These are phyloP conservation scores for Arabis alpina DNA, from an alignment of 345 rosid species.

Conservation along the genomic window DNA sequence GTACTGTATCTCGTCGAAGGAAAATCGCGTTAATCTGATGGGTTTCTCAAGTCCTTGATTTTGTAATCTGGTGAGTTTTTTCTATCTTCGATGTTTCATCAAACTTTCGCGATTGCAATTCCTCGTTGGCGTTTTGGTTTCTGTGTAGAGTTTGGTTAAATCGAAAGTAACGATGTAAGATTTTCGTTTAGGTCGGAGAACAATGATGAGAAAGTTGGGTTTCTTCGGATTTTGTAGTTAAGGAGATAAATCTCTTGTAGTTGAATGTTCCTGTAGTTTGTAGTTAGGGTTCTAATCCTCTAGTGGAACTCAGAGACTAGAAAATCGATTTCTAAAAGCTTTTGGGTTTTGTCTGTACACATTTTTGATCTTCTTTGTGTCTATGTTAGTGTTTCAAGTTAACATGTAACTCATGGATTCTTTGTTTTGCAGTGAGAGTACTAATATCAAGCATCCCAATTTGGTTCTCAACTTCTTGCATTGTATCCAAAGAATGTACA, in stretches of 20 bases:
- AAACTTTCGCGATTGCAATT: slow-evolving; percentile 16
- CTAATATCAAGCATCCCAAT: background rate
- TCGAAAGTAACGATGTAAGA: background rate
- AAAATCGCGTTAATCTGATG: background rate
- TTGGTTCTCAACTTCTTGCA: background rate
- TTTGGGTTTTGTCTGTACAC: background rate
- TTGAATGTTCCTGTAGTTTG: background rate
- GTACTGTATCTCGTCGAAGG: background rate
- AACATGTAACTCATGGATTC: background rate
- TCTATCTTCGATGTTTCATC: background rate
- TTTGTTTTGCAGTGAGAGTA: background rate
- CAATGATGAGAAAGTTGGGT: background rate
- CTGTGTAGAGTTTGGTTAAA: background rate
- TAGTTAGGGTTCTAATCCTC: background rate
- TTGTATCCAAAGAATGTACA: slow-evolving; percentile 13
- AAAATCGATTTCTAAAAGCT: slow-evolving; percentile 5
- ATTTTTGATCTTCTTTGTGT: background rate
- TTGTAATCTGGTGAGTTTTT: slow-evolving; percentile 13
- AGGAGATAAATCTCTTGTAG: background rate
- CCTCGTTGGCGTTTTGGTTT: background rate
- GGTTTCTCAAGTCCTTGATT: background rate
- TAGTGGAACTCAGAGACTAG: background rate
- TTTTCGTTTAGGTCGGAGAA: slow-evolving; percentile 14
- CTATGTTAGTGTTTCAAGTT: background rate
- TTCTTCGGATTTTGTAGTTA: slow-evolving; percentile 18